phyloP scores from a whole-genome alignment of 2,329 filamentous ascomycete species.

The Colletotrichum destructivum region DNA sequence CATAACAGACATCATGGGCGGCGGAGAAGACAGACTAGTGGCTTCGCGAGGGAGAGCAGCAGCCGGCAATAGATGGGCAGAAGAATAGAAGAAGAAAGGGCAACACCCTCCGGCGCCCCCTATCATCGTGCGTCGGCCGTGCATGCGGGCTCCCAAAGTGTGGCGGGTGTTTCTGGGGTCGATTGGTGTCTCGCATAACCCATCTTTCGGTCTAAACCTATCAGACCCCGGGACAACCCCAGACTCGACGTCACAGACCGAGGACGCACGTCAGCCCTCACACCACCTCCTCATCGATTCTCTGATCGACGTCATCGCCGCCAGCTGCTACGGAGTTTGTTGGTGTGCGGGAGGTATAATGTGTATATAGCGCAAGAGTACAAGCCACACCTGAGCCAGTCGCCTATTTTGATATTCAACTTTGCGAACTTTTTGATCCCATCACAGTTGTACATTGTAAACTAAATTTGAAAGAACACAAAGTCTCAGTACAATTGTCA shows the following conservation, averaged over 20 bases:
- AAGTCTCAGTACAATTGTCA: neutral
- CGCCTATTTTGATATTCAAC: neutral
- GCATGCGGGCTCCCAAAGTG: conserved; percentile 6
- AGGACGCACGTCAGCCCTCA: conserved; percentile 34
- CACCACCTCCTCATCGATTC: conserved; percentile 25
- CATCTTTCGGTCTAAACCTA: conserved; percentile 26
- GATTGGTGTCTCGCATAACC: conserved; percentile 37
- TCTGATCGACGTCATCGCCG: conserved; percentile 22
- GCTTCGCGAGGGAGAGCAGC: neutral
- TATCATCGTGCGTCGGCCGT: conserved; percentile 25
- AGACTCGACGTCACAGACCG: conserved; percentile 39
- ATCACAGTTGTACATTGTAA: neutral
- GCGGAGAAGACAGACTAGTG: neutral
- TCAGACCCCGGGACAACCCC: conserved; percentile 31
- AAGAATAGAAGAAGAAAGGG: neutral
- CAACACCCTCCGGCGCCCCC: neutral
- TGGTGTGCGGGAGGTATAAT: neutral
- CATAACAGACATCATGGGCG: conserved; percentile 16
- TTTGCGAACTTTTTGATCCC: neutral
- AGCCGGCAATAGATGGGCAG: neutral
- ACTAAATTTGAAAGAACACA: too few species aligned
- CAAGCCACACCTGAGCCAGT: neutral
- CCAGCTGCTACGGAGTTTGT: conserved; percentile 10
- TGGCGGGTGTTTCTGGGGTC: conserved; percentile 23
- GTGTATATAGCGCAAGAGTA: conserved; percentile 23